A percentile compares a stretch with the other conserved stretches of the same genome.
Evolutionary conservation across 768 basidiomycete species (phyloP).

Genomic region (Suillus discolor): DNA sequence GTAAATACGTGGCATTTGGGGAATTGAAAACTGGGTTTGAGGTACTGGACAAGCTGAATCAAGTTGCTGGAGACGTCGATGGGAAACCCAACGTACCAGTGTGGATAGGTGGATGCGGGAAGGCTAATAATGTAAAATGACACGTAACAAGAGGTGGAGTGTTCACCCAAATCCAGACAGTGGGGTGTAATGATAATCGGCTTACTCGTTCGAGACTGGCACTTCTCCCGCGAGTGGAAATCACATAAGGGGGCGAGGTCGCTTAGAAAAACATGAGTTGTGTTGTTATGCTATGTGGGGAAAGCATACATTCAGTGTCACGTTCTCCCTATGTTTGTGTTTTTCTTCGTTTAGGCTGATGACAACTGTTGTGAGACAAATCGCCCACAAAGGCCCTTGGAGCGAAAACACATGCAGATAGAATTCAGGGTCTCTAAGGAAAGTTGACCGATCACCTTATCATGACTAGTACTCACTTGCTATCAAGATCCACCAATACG

Average conservation of each 20-base stretch:
- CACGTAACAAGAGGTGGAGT: background rate
- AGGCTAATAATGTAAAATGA: constrained; percentile 3
- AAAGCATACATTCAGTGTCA: background rate
- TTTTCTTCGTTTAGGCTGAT: background rate
- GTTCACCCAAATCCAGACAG: background rate
- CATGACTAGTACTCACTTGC: background rate
- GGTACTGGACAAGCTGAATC: constrained; percentile 36
- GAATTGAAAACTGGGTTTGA: constrained; percentile 35
- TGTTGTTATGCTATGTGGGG: background rate
- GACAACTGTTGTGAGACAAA: background rate
- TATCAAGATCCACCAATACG: background rate
- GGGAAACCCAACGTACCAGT: constrained; percentile 39
- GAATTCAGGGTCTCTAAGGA: background rate
- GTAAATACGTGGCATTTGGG: constrained; percentile 51
- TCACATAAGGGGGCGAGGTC: background rate
- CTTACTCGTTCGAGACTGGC: background rate
- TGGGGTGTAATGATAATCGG: background rate
- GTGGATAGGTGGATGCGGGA: constrained; percentile 47
- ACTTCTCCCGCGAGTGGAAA: background rate
- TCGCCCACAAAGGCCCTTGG: background rate
- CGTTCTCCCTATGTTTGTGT: background rate
- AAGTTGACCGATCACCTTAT: background rate
- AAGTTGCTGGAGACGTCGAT: constrained; percentile 35
- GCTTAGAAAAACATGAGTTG: background rate
- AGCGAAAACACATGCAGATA: background rate